These are phyloP conservation scores for Rhodotorula sp. DNA, from an alignment of 1,284 basidiomycete species.

Conservation along the genomic window DNA sequence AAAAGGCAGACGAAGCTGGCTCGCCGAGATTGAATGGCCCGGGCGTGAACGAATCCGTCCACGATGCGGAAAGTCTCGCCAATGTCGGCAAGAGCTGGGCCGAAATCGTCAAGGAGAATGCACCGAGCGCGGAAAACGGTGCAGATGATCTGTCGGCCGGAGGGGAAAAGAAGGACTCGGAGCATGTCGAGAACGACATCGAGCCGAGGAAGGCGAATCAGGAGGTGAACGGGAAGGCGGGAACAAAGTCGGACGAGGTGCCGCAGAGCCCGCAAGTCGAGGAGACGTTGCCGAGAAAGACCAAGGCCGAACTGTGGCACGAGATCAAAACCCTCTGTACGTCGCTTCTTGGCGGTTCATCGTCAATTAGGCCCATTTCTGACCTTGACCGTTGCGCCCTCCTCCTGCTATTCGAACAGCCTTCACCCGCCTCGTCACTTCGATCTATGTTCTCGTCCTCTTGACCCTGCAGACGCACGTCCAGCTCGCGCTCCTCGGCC, in stretches of 20 bases:
- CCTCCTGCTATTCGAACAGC: conserved; percentile 53
- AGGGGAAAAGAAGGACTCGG: background rate
- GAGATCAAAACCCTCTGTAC: conserved; percentile 76
- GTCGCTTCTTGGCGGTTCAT: background rate
- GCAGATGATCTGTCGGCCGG: background rate
- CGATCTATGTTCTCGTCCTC: conserved; percentile 75
- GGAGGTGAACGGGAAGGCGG: background rate
- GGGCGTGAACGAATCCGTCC: background rate
- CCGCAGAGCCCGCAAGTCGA: background rate
- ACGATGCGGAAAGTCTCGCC: background rate
- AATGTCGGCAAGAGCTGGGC: conserved; percentile 56
- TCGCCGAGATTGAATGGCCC: background rate
- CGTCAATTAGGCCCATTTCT: background rate
- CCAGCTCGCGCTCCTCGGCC: conserved; percentile 79
- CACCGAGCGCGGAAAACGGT: conserved; percentile 9
- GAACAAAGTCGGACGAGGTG: background rate
- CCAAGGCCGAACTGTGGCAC: conserved; percentile 69
- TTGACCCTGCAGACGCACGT: conserved; percentile 76
- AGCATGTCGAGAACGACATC: background rate
- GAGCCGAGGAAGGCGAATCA: background rate
- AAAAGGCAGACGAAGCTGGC: background rate
- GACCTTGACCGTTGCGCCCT: background rate
- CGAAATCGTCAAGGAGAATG: conserved; percentile 40
- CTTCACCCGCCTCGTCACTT: conserved; percentile 79
- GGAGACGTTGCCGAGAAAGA: conserved; percentile 7